Percentiles rank a stretch among this genome's conserved stretches.
Evolutionary conservation across 1,284 basidiomycete genomes (phyloP).

Genomic region (Peniophora sp.): DNA sequence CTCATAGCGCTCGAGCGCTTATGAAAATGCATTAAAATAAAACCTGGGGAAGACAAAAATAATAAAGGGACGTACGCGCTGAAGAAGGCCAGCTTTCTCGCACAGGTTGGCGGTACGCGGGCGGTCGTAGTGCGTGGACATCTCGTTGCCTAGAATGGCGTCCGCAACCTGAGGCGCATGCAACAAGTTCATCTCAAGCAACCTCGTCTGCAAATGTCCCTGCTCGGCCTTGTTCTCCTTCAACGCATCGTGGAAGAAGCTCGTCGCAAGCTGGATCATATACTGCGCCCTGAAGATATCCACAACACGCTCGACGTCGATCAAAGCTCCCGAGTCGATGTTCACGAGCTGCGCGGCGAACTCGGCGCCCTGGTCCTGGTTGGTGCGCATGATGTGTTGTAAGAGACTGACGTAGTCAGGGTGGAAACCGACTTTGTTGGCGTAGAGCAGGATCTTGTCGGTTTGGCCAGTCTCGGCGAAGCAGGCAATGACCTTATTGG

Average conservation of each 20-base stretch:
- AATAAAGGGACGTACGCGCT: constrained; percentile 53
- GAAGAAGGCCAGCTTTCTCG: constrained; percentile 95
- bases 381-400: constrained; percentile 95
- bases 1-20: constrained; percentile 98
- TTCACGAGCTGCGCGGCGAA: constrained; percentile 95
- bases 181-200: constrained; percentile 97
- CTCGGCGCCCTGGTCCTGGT: constrained; percentile 97
- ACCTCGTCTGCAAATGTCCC: constrained; percentile 90
- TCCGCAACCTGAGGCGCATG: constrained; percentile 99
- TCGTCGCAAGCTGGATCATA: constrained; percentile 99
- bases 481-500: constrained; percentile 98
- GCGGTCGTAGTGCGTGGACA: constrained; percentile 97
- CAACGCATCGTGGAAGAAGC: constrained; percentile 96
- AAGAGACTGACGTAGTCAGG: constrained; percentile 93
- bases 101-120: constrained; percentile 97
- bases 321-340: constrained; percentile 87
- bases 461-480: constrained; percentile 99
- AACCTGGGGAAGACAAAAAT: neutral
- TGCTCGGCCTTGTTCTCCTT: constrained; percentile 99
- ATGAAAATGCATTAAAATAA: constrained; percentile 7
- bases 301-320: constrained; percentile 91
- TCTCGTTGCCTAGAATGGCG: constrained; percentile 97
- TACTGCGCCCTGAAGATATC: constrained; percentile 99
- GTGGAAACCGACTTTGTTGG: constrained; percentile 93
- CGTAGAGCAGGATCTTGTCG: constrained; percentile 97